Conservation (phyloP, 345 rosid species). For the Anastatica hierochuntica region DNA sequence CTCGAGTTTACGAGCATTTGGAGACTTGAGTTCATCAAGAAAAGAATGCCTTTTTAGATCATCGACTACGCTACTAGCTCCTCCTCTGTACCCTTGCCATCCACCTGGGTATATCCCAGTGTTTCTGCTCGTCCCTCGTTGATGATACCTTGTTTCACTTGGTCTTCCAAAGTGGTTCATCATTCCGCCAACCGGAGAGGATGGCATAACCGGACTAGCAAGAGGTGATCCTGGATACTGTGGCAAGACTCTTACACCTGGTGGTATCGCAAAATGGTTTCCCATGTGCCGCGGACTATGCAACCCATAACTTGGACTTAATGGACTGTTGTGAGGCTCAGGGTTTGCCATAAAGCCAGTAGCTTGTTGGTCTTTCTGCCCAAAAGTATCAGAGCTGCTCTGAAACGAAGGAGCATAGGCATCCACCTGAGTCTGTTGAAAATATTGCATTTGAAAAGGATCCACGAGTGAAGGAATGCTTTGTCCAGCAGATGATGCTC, state of each 20-base stretch:
- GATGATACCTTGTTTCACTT: slow-evolving; percentile 52
- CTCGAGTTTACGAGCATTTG: slow-evolving; percentile 72
- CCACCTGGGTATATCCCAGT: slow-evolving; percentile 57
- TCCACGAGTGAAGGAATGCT: slow-evolving; percentile 41
- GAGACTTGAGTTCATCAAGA: slow-evolving; percentile 87
- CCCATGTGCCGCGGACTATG: slow-evolving; percentile 47
- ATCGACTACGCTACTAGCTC: slow-evolving; percentile 38
- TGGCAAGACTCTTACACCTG: slow-evolving; percentile 51
- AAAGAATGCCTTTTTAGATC: slow-evolving; percentile 61
- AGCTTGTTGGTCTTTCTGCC: slow-evolving; percentile 34
- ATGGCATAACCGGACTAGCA: slow-evolving; percentile 61
- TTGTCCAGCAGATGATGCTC: slow-evolving; percentile 20
- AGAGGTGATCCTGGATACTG: slow-evolving; percentile 60
- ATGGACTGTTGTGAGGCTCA: slow-evolving; percentile 40
- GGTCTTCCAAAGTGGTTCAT: slow-evolving; percentile 41
- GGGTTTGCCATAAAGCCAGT: slow-evolving; percentile 40
- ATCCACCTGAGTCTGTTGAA: slow-evolving; percentile 56
- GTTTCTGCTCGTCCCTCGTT: slow-evolving; percentile 45
- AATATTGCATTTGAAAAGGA: slow-evolving; percentile 64
- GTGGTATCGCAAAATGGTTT: slow-evolving; percentile 43
- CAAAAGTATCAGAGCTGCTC: slow-evolving; percentile 38
- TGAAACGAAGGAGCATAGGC: slow-evolving; percentile 40
- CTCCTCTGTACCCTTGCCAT: slow-evolving; percentile 79
- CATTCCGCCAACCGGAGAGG: slow-evolving; percentile 55
- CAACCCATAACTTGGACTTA: slow-evolving; percentile 36